phyloP scores from a whole-genome alignment of 2,329 filamentous ascomycete genomes.

The Phaeosphaeriaceae sp. region DNA sequence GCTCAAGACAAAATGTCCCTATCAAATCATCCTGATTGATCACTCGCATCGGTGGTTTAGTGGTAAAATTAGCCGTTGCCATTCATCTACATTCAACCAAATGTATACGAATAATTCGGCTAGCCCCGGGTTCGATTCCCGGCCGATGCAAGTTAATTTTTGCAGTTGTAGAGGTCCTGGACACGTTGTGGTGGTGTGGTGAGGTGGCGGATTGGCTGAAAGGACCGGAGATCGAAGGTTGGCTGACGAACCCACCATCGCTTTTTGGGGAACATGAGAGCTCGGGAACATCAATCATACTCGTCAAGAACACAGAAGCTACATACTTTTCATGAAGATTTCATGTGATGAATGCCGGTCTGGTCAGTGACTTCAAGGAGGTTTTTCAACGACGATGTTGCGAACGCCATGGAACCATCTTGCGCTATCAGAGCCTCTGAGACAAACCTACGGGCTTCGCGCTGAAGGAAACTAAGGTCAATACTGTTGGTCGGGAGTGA shows the following conservation, averaged over 20 bases:
- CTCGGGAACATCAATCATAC: neutral
- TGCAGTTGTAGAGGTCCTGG: neutral
- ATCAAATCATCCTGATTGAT: neutral
- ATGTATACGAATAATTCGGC: too few species aligned
- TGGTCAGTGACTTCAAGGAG: too few species aligned
- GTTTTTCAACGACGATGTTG: too few species aligned
- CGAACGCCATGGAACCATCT: too few species aligned
- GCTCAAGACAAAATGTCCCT: neutral
- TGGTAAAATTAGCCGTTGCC: conserved; percentile 13
- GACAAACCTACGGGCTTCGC: too few species aligned
- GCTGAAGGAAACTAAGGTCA: too few species aligned
- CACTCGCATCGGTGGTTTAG: conserved; percentile 9
- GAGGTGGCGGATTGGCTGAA: neutral
- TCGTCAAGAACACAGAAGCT: too few species aligned
- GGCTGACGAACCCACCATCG: neutral
- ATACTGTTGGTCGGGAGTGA: too few species aligned
- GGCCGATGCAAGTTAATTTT: conserved; percentile 9
- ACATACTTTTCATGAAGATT: too few species aligned
- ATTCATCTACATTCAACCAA: neutral
- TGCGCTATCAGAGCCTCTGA: too few species aligned
- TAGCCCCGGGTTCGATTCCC: conserved; percentile 12
- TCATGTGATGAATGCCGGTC: too few species aligned
- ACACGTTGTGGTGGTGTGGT: neutral
- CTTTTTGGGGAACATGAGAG: neutral
- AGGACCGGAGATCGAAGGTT: neutral